These are phyloP conservation scores for Lentinula sp. DNA, from an alignment of 768 basidiomycete genomes.

Conservation along the genomic window DNA sequence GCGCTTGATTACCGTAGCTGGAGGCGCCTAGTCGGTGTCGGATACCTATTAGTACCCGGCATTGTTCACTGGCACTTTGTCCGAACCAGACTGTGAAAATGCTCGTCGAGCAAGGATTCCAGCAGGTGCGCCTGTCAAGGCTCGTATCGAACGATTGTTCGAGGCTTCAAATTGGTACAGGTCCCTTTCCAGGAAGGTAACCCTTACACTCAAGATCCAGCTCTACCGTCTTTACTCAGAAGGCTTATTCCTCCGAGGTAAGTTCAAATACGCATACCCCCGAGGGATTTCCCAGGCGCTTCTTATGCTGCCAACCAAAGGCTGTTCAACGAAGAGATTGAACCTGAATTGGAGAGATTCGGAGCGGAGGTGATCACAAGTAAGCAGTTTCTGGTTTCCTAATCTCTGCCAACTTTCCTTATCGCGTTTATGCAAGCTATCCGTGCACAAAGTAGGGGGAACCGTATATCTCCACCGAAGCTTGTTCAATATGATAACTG, in stretches of 20 bases:
- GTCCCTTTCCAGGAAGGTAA: constrained; percentile 50
- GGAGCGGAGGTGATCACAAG: constrained; percentile 51
- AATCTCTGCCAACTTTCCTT: background rate
- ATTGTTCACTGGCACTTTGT: no score
- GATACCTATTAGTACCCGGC: no score
- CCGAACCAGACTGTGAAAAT: constrained; percentile 22
- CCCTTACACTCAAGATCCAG: constrained; percentile 55
- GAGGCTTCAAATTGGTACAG: constrained; percentile 22
- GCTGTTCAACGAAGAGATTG: constrained; percentile 36
- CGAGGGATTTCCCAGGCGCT: background rate
- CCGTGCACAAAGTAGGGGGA: constrained; percentile 37
- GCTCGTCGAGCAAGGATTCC: constrained; percentile 65
- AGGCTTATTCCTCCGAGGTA: constrained; percentile 47
- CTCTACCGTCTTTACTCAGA: constrained; percentile 54
- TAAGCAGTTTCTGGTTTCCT: constrained; percentile 17
- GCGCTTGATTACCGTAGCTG: no score
- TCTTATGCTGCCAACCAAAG: constrained; percentile 19
- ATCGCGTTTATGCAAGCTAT: constrained; percentile 38
- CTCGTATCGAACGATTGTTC: background rate
- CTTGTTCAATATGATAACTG: constrained; percentile 72
- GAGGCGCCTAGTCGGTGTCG: no score
- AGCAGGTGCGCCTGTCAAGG: constrained; percentile 33
- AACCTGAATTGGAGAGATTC: constrained; percentile 53
- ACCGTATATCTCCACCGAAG: constrained; percentile 39
- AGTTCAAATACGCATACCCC: constrained; percentile 1